phyloP scores from a whole-genome alignment of 306 rosid genomes.

The Macrotyloma uniflorum region DNA sequence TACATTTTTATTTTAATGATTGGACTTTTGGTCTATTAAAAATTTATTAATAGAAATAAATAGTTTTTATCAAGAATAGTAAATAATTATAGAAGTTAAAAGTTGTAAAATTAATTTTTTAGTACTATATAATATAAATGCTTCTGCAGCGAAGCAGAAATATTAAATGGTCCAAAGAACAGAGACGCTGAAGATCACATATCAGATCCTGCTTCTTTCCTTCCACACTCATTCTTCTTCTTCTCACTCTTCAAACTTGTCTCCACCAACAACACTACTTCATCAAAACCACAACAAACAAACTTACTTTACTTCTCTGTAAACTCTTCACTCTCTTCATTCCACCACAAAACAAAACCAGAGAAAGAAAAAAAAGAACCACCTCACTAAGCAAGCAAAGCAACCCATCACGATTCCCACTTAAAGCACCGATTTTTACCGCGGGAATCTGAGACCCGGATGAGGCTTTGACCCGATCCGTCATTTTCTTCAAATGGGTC shows the following conservation, averaged over 20 bases:
- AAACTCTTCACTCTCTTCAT: background rate
- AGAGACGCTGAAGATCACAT: background rate
- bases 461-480: constrained; percentile 67
- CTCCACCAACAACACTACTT: background rate
- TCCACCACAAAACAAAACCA: background rate
- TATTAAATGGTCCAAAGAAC: background rate
- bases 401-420: background rate
- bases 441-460: constrained; percentile 23
- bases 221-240: background rate
- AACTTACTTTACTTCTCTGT: background rate
- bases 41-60: too few relatives aligned
- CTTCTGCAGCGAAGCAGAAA: background rate
- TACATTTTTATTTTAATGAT: too few relatives aligned
- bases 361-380: background rate
- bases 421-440: constrained; percentile 10
- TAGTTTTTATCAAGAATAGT: too few relatives aligned
- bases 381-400: constrained; percentile 8
- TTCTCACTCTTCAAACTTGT: background rate
- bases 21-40: too few relatives aligned
- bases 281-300: background rate
- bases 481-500: constrained; percentile 57
- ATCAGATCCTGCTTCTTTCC: background rate
- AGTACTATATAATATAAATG: too few relatives aligned
- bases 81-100: too few relatives aligned
- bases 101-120: too few relatives aligned